Evolutionary conservation across 2,329 filamentous ascomycete genomes (phyloP).

Genomic region (Didymella exigua): DNA sequence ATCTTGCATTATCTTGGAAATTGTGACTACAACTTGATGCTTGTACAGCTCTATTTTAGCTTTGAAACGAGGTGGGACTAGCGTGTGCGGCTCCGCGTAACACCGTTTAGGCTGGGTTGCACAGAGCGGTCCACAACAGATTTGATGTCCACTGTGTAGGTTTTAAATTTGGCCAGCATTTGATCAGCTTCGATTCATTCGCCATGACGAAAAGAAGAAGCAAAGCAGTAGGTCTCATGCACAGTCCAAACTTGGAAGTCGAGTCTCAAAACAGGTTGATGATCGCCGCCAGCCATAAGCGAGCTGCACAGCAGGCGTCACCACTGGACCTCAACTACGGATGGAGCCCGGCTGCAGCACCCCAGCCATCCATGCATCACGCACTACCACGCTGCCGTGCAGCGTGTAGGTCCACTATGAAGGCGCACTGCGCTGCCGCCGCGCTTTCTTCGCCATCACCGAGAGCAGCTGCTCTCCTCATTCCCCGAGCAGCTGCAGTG

Average conservation of each 20-base stretch:
- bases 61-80: conserved; percentile 2
- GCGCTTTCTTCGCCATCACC: conserved; percentile 1
- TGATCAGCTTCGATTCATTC: too few relatives aligned
- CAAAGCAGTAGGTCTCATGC: background rate
- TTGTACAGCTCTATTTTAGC: conserved; percentile 5
- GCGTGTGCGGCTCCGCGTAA: conserved; percentile 6
- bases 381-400: conserved; percentile 1
- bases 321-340: conserved; percentile 1
- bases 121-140: background rate
- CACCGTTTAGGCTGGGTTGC: conserved; percentile 6
- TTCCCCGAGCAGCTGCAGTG: conserved; percentile 8
- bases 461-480: conserved; percentile 15
- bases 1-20: background rate
- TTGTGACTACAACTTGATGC: background rate
- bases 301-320: conserved; percentile 11
- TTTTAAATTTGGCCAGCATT: too few relatives aligned
- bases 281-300: conserved; percentile 3
- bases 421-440: conserved; percentile 1
- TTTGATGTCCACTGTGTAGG: too few relatives aligned
- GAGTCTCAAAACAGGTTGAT: background rate
- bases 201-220: background rate
- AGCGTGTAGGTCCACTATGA: conserved; percentile 2
- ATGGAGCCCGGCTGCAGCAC: background rate
- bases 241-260: background rate
- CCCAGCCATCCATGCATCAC: conserved; percentile 6